These are phyloP conservation scores for Russula emetica DNA, from an alignment of 768 basidiomycete species.

Conservation along the genomic window DNA sequence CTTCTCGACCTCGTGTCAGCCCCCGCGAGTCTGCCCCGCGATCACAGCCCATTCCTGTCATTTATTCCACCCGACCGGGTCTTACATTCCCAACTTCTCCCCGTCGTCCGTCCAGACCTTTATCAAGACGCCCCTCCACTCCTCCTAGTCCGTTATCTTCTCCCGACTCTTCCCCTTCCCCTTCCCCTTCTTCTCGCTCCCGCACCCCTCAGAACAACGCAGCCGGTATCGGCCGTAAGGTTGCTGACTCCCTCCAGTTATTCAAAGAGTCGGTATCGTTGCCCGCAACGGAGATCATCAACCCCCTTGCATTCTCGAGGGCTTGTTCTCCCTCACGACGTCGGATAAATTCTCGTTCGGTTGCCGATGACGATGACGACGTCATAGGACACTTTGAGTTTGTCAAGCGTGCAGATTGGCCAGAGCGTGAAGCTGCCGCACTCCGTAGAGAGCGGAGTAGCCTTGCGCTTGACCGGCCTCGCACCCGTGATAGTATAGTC, in stretches of 20 bases:
- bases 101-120: conserved; percentile 20
- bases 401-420: conserved; percentile 83
- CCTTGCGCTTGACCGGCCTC: conserved; percentile 52
- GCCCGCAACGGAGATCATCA: conserved; percentile 34
- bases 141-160: conserved; percentile 36
- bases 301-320: conserved; percentile 34
- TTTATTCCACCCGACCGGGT: conserved; percentile 16
- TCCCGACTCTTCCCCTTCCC: conserved; percentile 34
- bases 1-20: conserved; percentile 19
- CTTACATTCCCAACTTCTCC: conserved; percentile 18
- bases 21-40: conserved; percentile 20
- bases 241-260: conserved; percentile 74
- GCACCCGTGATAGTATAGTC: conserved; percentile 46
- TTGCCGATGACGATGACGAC: conserved; percentile 41
- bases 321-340: conserved; percentile 33
- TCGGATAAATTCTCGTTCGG: conserved; percentile 34
- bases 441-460: conserved; percentile 65
- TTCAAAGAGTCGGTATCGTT: conserved; percentile 68
- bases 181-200: conserved; percentile 37
- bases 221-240: conserved; percentile 71
- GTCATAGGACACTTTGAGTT: conserved; percentile 73
- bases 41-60: conserved; percentile 18
- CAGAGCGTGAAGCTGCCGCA: conserved; percentile 69
- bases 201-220: conserved; percentile 31
- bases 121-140: conserved; percentile 26